These are phyloP conservation scores for Sideroxylon spinosum DNA, from an alignment of 179 eudicot genomes.

Conservation along the genomic window DNA sequence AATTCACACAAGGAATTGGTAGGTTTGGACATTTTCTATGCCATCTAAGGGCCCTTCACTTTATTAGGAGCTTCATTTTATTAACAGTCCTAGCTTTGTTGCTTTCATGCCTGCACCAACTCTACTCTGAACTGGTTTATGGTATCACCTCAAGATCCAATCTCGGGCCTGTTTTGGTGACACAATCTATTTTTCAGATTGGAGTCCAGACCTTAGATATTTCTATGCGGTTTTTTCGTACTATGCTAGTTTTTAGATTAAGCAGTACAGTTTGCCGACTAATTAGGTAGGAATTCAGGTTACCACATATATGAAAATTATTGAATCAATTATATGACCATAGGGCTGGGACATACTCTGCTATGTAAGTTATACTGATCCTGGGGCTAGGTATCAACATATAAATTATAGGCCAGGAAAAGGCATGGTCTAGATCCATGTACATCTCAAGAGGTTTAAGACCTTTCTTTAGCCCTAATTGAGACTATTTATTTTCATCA, in stretches of 20 bases:
- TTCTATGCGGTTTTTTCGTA: neutral
- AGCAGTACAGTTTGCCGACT: neutral
- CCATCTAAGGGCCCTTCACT: neutral
- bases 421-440: neutral
- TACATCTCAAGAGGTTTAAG: neutral
- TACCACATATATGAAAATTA: neutral
- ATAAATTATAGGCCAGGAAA: neutral
- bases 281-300: neutral
- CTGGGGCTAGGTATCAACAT: neutral
- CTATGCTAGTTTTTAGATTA: neutral
- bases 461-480: neutral
- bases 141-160: neutral
- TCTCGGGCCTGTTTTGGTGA: neutral
- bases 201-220: neutral
- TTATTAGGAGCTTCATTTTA: neutral
- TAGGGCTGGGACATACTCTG: slow-evolving; percentile 1
- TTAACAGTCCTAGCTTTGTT: neutral
- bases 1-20: slow-evolving; percentile 49
- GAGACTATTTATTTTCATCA: slow-evolving; percentile 4
- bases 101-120: neutral
- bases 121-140: neutral
- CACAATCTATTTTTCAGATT: slow-evolving; percentile 5
- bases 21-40: slow-evolving; percentile 20
- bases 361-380: too few species aligned
- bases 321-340: neutral